A percentile compares a stretch with the other conserved stretches of the same genome.
Evolutionary conservation across 2,329 filamentous ascomycete species (phyloP).

Genomic region (Didymella lethalis): DNA sequence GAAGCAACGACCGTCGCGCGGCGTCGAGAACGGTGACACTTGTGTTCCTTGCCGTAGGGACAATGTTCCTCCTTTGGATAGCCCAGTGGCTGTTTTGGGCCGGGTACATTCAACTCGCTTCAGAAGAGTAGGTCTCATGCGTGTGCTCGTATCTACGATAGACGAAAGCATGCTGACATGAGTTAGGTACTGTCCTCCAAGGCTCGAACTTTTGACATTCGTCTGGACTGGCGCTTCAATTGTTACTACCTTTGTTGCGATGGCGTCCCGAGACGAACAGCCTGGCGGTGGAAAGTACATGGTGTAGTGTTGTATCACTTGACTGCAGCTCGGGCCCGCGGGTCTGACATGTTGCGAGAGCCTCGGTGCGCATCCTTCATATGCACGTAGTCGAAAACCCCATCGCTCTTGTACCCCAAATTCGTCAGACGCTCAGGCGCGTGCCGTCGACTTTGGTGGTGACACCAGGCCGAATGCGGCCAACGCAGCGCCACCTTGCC

Average conservation of each 20-base stretch:
- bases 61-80: conserved; percentile 35
- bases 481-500: conserved; percentile 11
- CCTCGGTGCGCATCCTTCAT: background rate
- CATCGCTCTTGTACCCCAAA: background rate
- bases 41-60: background rate
- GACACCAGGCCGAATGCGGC: conserved; percentile 13
- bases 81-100: conserved; percentile 44
- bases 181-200: conserved; percentile 41
- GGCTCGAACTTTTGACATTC: conserved; percentile 31
- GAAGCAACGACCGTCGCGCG: background rate
- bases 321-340: background rate
- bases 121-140: conserved; percentile 33
- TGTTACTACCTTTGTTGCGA: background rate
- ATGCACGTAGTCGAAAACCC: background rate
- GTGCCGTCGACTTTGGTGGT: background rate
- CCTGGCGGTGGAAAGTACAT: background rate
- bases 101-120: conserved; percentile 38
- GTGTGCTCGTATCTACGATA: background rate
- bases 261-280: background rate
- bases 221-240: conserved; percentile 27
- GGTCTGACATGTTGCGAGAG: background rate
- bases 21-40: conserved; percentile 4
- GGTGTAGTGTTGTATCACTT: background rate
- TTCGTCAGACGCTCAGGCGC: background rate
- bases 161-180: conserved; percentile 24